A percentile compares a stretch with the other conserved stretches of the same genome.
Conservation (phyloP, 2,329 filamentous ascomycete species). For the Emergomyces pasteurianus region DNA sequence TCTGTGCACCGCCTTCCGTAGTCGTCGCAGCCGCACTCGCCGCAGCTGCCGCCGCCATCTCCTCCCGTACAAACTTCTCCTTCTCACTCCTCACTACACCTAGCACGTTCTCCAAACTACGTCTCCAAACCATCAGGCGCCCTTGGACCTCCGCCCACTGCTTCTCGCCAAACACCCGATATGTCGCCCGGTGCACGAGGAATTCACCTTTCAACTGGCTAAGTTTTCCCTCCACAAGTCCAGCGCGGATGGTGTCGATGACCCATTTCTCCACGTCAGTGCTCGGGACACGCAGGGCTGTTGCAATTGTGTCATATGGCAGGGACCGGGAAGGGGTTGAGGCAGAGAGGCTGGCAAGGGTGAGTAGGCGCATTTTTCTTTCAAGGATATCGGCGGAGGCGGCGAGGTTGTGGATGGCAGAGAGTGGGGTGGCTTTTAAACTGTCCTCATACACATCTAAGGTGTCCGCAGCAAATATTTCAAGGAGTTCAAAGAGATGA, state of each 20-base stretch:
- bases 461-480: conserved; percentile 88
- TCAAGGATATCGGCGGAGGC: conserved; percentile 64
- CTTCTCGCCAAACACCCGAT: conserved; percentile 94
- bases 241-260: conserved; percentile 93
- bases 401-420: conserved; percentile 69
- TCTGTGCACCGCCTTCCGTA: conserved; percentile 14
- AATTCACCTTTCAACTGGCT: conserved; percentile 88
- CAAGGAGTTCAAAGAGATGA: conserved; percentile 79
- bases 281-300: conserved; percentile 67
- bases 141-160: conserved; percentile 94
- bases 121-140: conserved; percentile 81
- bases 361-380: conserved; percentile 93
- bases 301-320: conserved; percentile 73
- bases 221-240: conserved; percentile 90
- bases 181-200: conserved; percentile 88
- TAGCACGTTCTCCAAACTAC: conserved; percentile 67
- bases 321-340: conserved; percentile 74
- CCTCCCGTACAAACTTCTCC: conserved; percentile 61
- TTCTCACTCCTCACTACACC: conserved; percentile 69
- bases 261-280: conserved; percentile 96
- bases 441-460: conserved; percentile 95
- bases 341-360: conserved; percentile 79
- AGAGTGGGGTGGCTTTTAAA: conserved; percentile 47
- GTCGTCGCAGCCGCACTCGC: conserved; percentile 26
- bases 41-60: conserved; percentile 51